A percentile compares a stretch with the other conserved stretches of the same genome.
Conservation (phyloP, 192 early-diverging fungal genomes). For the Tieghemiomyces parasiticus region DNA sequence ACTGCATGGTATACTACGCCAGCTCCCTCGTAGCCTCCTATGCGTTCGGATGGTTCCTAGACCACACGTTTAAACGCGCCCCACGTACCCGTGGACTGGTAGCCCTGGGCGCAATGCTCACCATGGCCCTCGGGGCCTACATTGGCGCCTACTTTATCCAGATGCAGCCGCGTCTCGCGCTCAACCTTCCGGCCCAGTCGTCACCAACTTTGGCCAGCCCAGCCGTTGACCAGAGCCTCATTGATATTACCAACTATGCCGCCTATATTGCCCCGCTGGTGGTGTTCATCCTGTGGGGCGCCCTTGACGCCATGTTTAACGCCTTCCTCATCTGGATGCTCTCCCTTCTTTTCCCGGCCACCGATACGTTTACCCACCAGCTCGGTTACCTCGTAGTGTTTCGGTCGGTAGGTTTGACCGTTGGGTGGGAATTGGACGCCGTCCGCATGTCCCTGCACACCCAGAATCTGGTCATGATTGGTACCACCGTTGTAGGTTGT, state of each 20-base stretch:
- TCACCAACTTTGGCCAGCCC: no score
- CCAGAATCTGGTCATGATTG: slow-evolving; percentile 1
- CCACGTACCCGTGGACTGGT: not conserved
- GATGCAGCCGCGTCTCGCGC: not conserved
- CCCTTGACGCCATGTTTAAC: not conserved
- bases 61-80: not conserved
- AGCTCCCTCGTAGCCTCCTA: not conserved
- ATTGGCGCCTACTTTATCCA: not conserved
- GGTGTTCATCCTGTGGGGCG: not conserved
- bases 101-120: not conserved
- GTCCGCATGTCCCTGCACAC: not conserved
- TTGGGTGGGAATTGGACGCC: not conserved
- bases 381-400: not conserved
- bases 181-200: not conserved
- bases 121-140: not conserved
- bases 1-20: not conserved
- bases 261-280: not conserved
- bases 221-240: no score
- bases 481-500: not conserved
- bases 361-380: not conserved
- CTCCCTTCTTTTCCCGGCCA: not conserved
- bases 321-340: not conserved
- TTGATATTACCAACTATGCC: not conserved
- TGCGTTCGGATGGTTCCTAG: not conserved
- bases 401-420: not conserved